phyloP scores from a whole-genome alignment of 1,284 basidiomycete species.

The Tilletia walkeri region DNA sequence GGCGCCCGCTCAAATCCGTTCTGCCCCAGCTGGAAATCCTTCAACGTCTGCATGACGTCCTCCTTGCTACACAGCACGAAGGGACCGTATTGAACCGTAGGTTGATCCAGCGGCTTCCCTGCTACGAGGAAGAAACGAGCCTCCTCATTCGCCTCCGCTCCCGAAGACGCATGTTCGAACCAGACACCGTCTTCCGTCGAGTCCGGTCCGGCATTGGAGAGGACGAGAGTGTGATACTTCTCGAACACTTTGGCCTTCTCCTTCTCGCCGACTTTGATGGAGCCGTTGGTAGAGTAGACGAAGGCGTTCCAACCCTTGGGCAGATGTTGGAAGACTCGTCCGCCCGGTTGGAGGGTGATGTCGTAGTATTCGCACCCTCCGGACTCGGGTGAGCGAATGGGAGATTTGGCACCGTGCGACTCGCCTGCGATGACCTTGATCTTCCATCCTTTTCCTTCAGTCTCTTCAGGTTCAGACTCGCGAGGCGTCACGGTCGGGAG shows the following conservation, averaged over 20 bases:
- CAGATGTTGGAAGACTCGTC: constrained; percentile 76
- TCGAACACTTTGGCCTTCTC: constrained; percentile 58
- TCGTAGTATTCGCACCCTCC: constrained; percentile 95
- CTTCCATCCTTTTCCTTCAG: constrained; percentile 66
- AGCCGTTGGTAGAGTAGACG: constrained; percentile 61
- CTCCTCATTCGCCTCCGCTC: constrained; percentile 22
- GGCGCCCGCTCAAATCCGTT: constrained; percentile 92
- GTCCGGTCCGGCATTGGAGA: constrained; percentile 62
- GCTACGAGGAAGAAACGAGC: constrained; percentile 62
- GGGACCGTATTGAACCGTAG: constrained; percentile 81
- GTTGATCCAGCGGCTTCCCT: constrained; percentile 84
- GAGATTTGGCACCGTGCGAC: constrained; percentile 79
- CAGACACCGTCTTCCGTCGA: constrained; percentile 64
- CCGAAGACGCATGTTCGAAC: constrained; percentile 58
- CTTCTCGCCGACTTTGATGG: constrained; percentile 63
- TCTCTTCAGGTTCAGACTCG: constrained; percentile 69
- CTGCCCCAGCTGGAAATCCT: constrained; percentile 73
- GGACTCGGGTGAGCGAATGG: constrained; percentile 70
- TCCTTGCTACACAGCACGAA: constrained; percentile 74
- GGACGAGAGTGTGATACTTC: constrained; percentile 71
- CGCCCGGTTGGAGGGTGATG: constrained; percentile 68
- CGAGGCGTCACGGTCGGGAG: constrained; percentile 62
- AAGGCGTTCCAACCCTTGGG: constrained; percentile 62
- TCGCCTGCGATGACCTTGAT: constrained; percentile 86
- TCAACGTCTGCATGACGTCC: constrained; percentile 77